A percentile compares a stretch with the other conserved stretches of the same genome.
These are phyloP conservation scores for Hypsizygus marmoreus DNA, from an alignment of 768 basidiomycete species.

Conservation along the genomic window DNA sequence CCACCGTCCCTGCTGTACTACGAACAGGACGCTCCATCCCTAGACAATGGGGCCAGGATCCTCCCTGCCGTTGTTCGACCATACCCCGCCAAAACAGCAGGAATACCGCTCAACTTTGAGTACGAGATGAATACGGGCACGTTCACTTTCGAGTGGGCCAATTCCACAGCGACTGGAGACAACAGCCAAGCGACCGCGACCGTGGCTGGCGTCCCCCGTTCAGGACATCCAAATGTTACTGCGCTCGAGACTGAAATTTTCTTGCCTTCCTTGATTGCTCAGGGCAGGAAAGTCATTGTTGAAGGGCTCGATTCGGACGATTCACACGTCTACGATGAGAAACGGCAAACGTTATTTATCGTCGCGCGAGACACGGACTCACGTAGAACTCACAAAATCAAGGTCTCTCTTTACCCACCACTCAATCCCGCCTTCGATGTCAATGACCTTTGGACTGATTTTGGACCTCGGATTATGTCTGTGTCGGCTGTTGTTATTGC, in stretches of 20 bases:
- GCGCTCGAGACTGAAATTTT: slow-evolving; percentile 85
- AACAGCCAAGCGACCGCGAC: slow-evolving; percentile 13
- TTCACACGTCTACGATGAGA: slow-evolving; percentile 58
- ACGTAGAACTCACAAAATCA: slow-evolving; percentile 49
- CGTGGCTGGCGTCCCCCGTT: slow-evolving; percentile 39
- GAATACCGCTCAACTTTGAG: slow-evolving; percentile 70
- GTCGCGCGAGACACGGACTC: slow-evolving; percentile 45
- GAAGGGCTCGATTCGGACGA: slow-evolving; percentile 55
- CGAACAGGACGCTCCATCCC: slow-evolving; percentile 61
- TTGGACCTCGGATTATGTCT: slow-evolving; percentile 28
- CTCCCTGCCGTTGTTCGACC: slow-evolving; percentile 82
- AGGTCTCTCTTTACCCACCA: slow-evolving; percentile 58
- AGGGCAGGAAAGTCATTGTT: slow-evolving; percentile 58
- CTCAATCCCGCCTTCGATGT: slow-evolving; percentile 50
- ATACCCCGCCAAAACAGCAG: slow-evolving; percentile 88
- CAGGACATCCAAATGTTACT: slow-evolving; percentile 38
- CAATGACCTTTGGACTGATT: slow-evolving; percentile 71
- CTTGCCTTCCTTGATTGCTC: slow-evolving; percentile 63
- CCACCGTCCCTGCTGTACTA: slow-evolving; percentile 56
- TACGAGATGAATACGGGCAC: slow-evolving; percentile 79
- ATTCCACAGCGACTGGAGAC: slow-evolving; percentile 26
- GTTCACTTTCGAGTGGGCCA: slow-evolving; percentile 68
- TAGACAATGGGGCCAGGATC: slow-evolving; percentile 84
- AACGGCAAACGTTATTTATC: slow-evolving; percentile 75
- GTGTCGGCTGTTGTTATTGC: slow-evolving; percentile 20